Conservation (phyloP, 257 asterid species). For the Cordia subcordata region DNA sequence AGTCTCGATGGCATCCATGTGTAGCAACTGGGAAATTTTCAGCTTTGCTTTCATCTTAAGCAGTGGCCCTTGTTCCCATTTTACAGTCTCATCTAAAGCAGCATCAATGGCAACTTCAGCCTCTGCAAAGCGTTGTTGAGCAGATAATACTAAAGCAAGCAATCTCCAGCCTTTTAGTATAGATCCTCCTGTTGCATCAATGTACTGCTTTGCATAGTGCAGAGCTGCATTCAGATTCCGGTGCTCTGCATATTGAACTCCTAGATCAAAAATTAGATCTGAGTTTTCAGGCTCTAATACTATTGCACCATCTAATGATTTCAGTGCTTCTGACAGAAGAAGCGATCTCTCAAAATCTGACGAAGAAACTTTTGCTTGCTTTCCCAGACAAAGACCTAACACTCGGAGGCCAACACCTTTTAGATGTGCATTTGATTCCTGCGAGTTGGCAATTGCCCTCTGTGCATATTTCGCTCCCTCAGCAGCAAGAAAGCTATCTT, state of each 20-base stretch:
- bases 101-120: slow-evolving; percentile 91
- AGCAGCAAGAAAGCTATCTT: slow-evolving; percentile 67
- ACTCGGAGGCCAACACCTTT: slow-evolving; percentile 81
- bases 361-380: slow-evolving; percentile 77
- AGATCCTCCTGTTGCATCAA: slow-evolving; percentile 94
- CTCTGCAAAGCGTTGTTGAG: slow-evolving; percentile 79
- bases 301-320: slow-evolving; percentile 72
- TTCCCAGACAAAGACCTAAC: slow-evolving; percentile 89
- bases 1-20: slow-evolving; percentile 82
- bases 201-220: slow-evolving; percentile 74
- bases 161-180: slow-evolving; percentile 86
- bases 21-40: slow-evolving; percentile 67
- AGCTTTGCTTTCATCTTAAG: slow-evolving; percentile 89
- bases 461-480: slow-evolving; percentile 85
- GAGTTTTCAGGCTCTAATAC: slow-evolving; percentile 69
- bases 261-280: slow-evolving; percentile 76
- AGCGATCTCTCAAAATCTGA: slow-evolving; percentile 90
- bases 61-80: slow-evolving; percentile 96
- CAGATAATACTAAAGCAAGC: slow-evolving; percentile 83
- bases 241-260: slow-evolving; percentile 81
- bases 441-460: slow-evolving; percentile 59
- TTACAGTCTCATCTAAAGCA: slow-evolving; percentile 93
- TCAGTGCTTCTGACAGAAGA: slow-evolving; percentile 89
- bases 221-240: slow-evolving; percentile 82
- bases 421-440: slow-evolving; percentile 57